Evolutionary conservation across 352 stramenopile species (phyloP).

Genomic region (Elongisporangium anandrum): DNA sequence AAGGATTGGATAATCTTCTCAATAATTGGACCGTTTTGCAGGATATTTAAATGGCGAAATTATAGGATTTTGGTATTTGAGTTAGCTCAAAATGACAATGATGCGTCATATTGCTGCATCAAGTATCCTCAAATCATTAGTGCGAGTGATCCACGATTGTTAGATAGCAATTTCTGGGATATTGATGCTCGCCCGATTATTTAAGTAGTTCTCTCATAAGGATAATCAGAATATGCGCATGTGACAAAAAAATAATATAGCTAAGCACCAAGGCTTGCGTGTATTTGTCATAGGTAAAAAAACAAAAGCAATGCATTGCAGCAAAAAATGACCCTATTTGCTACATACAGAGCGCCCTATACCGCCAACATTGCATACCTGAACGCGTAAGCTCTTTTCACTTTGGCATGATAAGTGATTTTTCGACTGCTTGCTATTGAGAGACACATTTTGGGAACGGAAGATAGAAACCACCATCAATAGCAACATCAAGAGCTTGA

Average conservation of each 20-base stretch:
- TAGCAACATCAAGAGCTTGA: conserved; percentile 15
- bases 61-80: not conserved
- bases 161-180: too few relatives aligned
- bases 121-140: too few relatives aligned
- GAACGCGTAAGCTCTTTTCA: not conserved
- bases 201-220: too few relatives aligned
- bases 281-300: too few relatives aligned
- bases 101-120: too few relatives aligned
- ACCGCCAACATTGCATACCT: not conserved
- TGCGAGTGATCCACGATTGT: too few relatives aligned
- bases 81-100: not conserved
- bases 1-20: conserved; percentile 15
- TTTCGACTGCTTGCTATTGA: not conserved
- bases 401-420: not conserved
- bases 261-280: too few relatives aligned
- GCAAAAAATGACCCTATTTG: too few relatives aligned
- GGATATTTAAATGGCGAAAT: not conserved
- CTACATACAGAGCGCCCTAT: not conserved
- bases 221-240: too few relatives aligned
- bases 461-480: not conserved
- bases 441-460: not conserved
- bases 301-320: too few relatives aligned
- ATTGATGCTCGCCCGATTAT: too few relatives aligned
- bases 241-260: too few relatives aligned
- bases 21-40: conserved; percentile 4